These are phyloP conservation scores for Arachnopeziza araneosa DNA, from an alignment of 2,329 filamentous ascomycete species.

Conservation along the genomic window DNA sequence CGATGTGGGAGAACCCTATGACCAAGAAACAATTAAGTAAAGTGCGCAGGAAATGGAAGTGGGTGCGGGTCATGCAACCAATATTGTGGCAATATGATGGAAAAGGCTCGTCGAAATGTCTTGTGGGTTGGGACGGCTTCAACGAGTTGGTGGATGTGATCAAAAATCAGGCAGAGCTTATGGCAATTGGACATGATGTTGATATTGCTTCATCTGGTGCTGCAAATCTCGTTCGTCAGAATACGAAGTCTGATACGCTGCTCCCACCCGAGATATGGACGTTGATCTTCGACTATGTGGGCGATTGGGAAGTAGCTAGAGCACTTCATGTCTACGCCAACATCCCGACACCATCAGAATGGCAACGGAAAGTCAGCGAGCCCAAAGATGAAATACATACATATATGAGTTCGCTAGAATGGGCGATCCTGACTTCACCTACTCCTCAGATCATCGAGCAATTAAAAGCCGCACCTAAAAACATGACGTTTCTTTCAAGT, in stretches of 20 bases:
- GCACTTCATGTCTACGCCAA: constrained; percentile 77
- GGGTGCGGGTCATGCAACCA: constrained; percentile 76
- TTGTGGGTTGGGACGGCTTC: constrained; percentile 58
- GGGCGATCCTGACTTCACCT: constrained; percentile 71
- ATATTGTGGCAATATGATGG: constrained; percentile 76
- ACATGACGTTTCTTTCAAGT: constrained; percentile 66
- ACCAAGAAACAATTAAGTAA: constrained; percentile 84
- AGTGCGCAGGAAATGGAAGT: constrained; percentile 77
- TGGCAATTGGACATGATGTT: constrained; percentile 68
- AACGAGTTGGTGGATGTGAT: constrained; percentile 69
- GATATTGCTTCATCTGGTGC: constrained; percentile 32
- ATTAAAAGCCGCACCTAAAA: constrained; percentile 64
- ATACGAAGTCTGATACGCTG: constrained; percentile 34
- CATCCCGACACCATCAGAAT: constrained; percentile 65
- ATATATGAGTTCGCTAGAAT: constrained; percentile 76
- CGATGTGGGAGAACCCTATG: constrained; percentile 87
- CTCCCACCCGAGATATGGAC: constrained; percentile 87
- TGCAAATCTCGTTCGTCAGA: constrained; percentile 39
- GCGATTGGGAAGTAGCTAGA: constrained; percentile 86
- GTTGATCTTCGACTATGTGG: constrained; percentile 75
- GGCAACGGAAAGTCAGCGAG: constrained; percentile 57
- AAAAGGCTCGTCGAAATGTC: constrained; percentile 44
- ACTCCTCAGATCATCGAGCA: constrained; percentile 67
- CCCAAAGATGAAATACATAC: constrained; percentile 61
- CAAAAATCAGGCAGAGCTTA: constrained; percentile 70